Conservation (phyloP, 2,329 filamentous ascomycete genomes). For the Ceratocystiopsis brevicomis region DNA sequence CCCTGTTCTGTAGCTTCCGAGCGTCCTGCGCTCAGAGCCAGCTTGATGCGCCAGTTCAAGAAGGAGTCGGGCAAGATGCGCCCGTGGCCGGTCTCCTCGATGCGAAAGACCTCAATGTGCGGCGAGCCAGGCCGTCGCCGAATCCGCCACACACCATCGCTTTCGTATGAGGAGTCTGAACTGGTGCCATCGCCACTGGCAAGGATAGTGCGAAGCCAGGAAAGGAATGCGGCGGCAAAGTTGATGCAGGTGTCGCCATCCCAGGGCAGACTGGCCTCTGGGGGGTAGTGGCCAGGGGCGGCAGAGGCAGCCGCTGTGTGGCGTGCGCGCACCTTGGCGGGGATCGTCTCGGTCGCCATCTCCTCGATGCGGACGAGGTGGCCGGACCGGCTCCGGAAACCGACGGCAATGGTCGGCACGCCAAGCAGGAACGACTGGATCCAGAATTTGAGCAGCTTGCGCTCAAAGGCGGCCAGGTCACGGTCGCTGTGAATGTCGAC, state of each 20-base stretch:
- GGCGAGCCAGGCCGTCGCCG: conserved; percentile 41
- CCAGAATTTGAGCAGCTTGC: conserved; percentile 91
- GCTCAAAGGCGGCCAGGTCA: conserved; percentile 60
- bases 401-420: conserved; percentile 79
- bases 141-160: conserved; percentile 62
- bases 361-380: conserved; percentile 56
- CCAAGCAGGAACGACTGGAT: conserved; percentile 88
- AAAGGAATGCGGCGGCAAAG: conserved; percentile 60
- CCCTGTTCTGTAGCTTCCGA: too few relatives aligned
- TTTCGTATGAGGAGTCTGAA: not conserved
- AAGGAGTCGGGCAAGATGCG: conserved; percentile 62
- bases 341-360: conserved; percentile 62
- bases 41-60: conserved; percentile 50
- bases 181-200: conserved; percentile 21
- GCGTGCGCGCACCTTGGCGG: conserved; percentile 48
- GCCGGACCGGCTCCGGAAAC: conserved; percentile 59
- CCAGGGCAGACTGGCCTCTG: conserved; percentile 30
- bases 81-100: conserved; percentile 58
- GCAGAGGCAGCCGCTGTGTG: conserved; percentile 11
- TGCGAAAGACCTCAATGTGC: conserved; percentile 52
- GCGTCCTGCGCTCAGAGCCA: conserved; percentile 16
- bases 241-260: conserved; percentile 90
- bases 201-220: conserved; percentile 46
- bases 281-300: not conserved
- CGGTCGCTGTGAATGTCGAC: conserved; percentile 47